Conservation (phyloP, 2,329 filamentous ascomycete genomes). For the Fusarium acutatum region DNA sequence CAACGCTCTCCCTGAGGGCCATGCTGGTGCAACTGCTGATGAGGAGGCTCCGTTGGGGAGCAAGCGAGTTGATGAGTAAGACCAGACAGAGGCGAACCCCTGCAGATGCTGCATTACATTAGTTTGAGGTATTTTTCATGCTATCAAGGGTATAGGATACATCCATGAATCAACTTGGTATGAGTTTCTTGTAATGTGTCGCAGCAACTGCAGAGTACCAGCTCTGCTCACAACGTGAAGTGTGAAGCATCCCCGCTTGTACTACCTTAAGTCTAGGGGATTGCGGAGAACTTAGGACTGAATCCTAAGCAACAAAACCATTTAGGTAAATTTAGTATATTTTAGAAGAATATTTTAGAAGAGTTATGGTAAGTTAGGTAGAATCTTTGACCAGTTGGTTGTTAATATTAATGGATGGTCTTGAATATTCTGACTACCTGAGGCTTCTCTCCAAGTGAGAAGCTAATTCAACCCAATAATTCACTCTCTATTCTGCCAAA, state of each 20-base stretch:
- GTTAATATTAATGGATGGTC: not conserved
- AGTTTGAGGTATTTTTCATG: not conserved
- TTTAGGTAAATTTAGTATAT: not conserved
- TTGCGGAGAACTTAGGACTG: no score
- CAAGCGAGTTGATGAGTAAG: slow-evolving; percentile 29
- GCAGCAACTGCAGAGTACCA: not conserved
- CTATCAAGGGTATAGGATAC: not conserved
- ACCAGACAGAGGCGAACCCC: not conserved
- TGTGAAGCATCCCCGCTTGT: not conserved
- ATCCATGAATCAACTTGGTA: not conserved
- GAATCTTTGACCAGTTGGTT: no score
- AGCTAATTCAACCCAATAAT: no score
- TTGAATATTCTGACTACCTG: not conserved
- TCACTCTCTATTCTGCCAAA: not conserved
- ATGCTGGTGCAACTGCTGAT: slow-evolving; percentile 36
- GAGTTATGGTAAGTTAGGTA: not conserved
- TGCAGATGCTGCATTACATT: not conserved
- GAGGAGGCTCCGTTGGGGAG: slow-evolving; percentile 30
- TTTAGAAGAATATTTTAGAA: not conserved
- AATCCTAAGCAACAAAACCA: not conserved
- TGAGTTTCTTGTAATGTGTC: not conserved
- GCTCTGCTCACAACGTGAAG: not conserved
- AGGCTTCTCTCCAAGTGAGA: not conserved
- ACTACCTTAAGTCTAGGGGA: not conserved
- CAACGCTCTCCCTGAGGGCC: slow-evolving; percentile 62